Conservation (phyloP, 2,329 filamentous ascomycete genomes). For the Gremmenia infestans region DNA sequence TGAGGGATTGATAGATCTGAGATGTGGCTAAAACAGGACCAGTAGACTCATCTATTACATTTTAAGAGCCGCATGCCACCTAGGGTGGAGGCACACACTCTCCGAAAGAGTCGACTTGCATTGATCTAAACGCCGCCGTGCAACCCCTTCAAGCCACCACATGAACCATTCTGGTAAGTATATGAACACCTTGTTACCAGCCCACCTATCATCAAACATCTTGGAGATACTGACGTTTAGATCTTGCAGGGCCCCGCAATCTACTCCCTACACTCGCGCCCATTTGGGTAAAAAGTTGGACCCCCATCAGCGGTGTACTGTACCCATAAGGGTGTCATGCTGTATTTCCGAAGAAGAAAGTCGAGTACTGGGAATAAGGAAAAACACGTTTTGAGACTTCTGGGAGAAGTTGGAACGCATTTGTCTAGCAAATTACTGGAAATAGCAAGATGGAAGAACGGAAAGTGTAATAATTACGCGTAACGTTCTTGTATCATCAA, state of each 20-base stretch:
- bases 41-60: background rate
- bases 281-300: constrained; percentile 17
- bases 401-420: background rate
- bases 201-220: background rate
- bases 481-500: no score
- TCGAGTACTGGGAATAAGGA: background rate
- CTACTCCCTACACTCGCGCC: constrained; percentile 11
- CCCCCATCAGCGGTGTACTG: constrained; percentile 3
- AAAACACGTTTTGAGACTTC: no score
- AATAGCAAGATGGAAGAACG: no score
- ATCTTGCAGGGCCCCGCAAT: background rate
- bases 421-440: no score
- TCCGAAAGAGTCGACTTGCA: background rate
- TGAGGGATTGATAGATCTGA: background rate
- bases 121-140: background rate
- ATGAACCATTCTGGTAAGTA: background rate
- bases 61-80: background rate
- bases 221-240: background rate
- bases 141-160: background rate
- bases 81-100: background rate
- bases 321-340: background rate
- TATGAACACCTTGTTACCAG: background rate
- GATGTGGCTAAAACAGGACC: constrained; percentile 1
- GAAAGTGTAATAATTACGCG: no score
- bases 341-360: background rate